Evolutionary conservation across 345 rosid species (phyloP), one percentile per base, ranked within the genome.

Genomic region (Heritiera fomes): DNA sequence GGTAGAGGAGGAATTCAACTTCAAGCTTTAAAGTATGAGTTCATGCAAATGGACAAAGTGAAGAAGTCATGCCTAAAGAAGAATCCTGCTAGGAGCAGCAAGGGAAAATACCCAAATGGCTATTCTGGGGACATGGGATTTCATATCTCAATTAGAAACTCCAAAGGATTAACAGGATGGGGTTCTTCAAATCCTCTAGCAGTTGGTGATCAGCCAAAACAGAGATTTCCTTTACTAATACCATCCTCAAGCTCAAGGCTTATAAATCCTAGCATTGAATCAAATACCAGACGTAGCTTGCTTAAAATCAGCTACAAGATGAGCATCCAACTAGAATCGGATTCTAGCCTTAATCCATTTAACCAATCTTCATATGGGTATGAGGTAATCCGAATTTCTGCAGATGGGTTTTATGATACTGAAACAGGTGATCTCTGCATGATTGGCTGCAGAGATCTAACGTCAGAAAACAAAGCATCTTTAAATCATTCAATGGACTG

Each of bases 381-480:
- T 32, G 3, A 1, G 9, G 18, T 49, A 0, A 62, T 77, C 23
- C 55, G 55, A 43, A 85, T 88, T 59, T 79, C 87, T 60, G 90
- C 92, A 8, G 92, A 90, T 71, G 94, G 94, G 47, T 59, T 80
- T 40, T 89, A 90, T 73, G 76, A 89, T 83, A 23, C 28, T 23
- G 28, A 23, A 23, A 23, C 28, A 23, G 28, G 28, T 23, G 28
- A 23, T 23, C 28, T 50, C 82, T 0, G 92, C 79, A 84, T 90
- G 94, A 72, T 89, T 69, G 94, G 92, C n/a, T 90, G 94, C 72
- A 78, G 80, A 50, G 53, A 69, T 43, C 43, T 77, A 13, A 64
- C 43, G 41, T 55, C 65, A 12, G 68, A 12, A 4, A 56, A 68
- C 50, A 66, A 63, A 34, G 18, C 23, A 47, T 40, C 7, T 64